Evolutionary conservation across 805 yeast species (phyloP), one percentile per base, ranked within the genome.

Genomic region (Candida coquimbonensis): DNA sequence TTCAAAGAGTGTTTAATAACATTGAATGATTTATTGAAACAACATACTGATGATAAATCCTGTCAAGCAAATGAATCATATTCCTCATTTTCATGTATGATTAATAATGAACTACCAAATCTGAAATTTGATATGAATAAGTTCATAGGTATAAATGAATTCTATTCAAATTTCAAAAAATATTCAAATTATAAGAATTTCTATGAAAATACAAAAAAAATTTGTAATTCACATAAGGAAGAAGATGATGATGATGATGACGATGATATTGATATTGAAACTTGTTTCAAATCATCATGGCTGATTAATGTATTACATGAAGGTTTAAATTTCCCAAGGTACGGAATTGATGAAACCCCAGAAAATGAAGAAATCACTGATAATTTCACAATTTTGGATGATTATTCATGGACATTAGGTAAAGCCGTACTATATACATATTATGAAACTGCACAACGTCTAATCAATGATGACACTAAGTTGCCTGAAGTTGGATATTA

Each of bases 111-210:
- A 19, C 66, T 77, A 27, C 87, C 86, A 0, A 65, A 75, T 8
- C 74, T 80, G 61, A 80, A 75, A 51, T 78, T 80, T 54, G 74
- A 75, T 40, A 64, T 74, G 32, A 73, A 77, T 50, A 74, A 73
- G 47, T 81, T 81, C 47, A 66, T 78, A 36, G 87, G 86, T 0
- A 82, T 81, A 9, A 78, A 83, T 49, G 86, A 84, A 5, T 80
- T 80, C 56, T 80, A 83, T 80, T 80, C 80, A 53, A 74, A 81
- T 5, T 66, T 80, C 36, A 70, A 72, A n/a, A 67, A 69, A 41
- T 62, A 78, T 35, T 55, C 76, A 34, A 61, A 67, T 11, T 63
- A 67, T 16, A 54, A 57, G 11, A 57, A 63, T 60, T 36, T 73
- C 73, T 48, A 72, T 67, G 53, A 54, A 54, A 26, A 72, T 40